These are phyloP conservation scores for Solidago caesia DNA, from an alignment of 129 eudicot species.

Conservation along the genomic window DNA sequence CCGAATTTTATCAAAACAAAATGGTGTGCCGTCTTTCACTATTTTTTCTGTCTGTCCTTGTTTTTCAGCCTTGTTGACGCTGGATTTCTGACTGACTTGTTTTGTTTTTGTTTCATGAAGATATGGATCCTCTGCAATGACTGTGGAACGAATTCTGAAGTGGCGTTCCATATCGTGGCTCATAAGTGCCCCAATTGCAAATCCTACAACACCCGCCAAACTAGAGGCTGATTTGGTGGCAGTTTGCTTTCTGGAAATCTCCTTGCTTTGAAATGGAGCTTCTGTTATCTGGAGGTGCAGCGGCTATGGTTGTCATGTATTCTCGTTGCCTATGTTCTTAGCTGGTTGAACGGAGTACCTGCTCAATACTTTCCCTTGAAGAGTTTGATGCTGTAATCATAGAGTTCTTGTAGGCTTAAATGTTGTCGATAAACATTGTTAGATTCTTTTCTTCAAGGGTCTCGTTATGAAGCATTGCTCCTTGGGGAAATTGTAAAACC, in stretches of 20 bases:
- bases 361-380: background rate
- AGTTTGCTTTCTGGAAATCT: background rate
- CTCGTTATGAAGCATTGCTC: background rate
- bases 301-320: background rate
- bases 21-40: conserved; percentile 39
- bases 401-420: background rate
- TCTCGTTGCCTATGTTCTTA: background rate
- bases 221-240: conserved; percentile 38
- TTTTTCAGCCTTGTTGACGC: conserved; percentile 16
- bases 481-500: background rate
- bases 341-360: background rate
- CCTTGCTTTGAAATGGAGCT: background rate
- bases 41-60: background rate
- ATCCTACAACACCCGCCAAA: conserved; percentile 85
- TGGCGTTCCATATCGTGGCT: conserved; percentile 64
- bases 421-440: background rate
- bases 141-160: conserved; percentile 65
- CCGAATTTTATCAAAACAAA: conserved; percentile 54
- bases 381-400: background rate
- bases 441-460: too few relatives aligned
- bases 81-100: background rate
- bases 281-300: background rate
- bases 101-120: conserved; percentile 29
- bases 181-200: conserved; percentile 84
- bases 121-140: conserved; percentile 88